Evolutionary conservation across 768 basidiomycete species (phyloP), one percentile per base, ranked within the genome.

Genomic region (Leucosporidium scottii): DNA sequence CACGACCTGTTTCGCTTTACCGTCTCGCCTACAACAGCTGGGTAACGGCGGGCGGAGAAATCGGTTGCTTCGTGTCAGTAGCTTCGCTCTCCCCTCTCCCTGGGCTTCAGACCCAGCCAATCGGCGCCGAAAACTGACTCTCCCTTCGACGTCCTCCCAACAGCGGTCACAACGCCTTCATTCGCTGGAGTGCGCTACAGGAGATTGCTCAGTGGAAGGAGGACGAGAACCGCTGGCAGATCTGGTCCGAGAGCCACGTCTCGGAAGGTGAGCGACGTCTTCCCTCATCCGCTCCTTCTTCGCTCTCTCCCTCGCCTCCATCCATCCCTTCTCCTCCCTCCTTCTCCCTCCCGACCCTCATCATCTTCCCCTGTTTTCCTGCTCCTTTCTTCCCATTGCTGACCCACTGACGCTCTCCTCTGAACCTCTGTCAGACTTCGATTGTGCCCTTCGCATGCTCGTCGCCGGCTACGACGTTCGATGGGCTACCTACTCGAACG

Each of bases 161-260:
- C 61, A 49, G n/a, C 31, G 48, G 49, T 5, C 89, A 91, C 77
- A 90, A 91, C 68, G 90, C 90, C 9, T 94, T 93, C 78, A 81
- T 93, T 58, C 85, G 91, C 25, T 93, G 91, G 91, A 84, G 85
- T 3, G 91, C 91, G 2, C 80, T 93, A 28, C 91, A 93, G 77
- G 91, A 93, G 67, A 89, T 89, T 30, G 72, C 88, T 25, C 88
- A 88, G 66, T 75, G 86, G 55, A 89, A 92, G 74, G 76, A 80
- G 6, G 84, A 79, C 7, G 88, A 89, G 75, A 84, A 83, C 2
- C 75, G 84, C 47, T 83, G 79, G 77, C 89, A 89, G 80, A 84
- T 90, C 62, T 91, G 90, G 90, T 88, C 87, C 56, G 90, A 91
- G 79, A 79, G 80, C 36, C 90, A 89, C 75, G 89, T 88, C 0